Evolutionary conservation across 2,329 filamentous ascomycete genomes (phyloP), one percentile per base, ranked within the genome.

Genomic region (Thielaviopsis populi): DNA sequence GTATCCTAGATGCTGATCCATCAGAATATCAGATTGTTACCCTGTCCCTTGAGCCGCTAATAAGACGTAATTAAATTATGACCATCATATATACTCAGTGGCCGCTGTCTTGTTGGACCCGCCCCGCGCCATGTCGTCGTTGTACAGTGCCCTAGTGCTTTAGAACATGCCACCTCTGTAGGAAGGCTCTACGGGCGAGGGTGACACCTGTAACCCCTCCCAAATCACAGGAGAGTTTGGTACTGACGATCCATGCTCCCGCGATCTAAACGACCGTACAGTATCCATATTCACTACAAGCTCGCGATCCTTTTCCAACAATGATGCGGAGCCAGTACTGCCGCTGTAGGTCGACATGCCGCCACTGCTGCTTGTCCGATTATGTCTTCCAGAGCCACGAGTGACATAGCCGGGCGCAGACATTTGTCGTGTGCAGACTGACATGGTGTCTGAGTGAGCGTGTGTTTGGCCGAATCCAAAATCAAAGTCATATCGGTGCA

Each of bases 401-500:
- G 63, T 60, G 15, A 62, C 42, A 40, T 65, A 65, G 2, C 42
- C 46, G 15, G 63, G 30, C 68, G 67, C 56, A 69, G 68, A 42
- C 68, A 68, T 42, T 70, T 66, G 43, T 69, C 69, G 61, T 65
- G 60, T 65, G 30, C 68, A 67, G 30, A 65, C 59, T 8, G 67
- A 65, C 58, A 65, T 50, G 10, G 67, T 64, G 27, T 66, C 64
- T 27, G 64, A 27, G 61, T 48, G 64, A 66, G 60, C 8, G 64
- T 19, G 22, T 68, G 62, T 22, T 63, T 70, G 67, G 58, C 68
- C 67, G 50, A 71, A 70, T 10, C 70, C 69, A 58, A 74, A 72
- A 30, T 70, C 71, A 43, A 73, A 68, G 22, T 70, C 72, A 66
- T 80, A 80, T 66, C 77, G 74, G 64, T 80, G 77, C n/a, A 80